Evolutionary conservation across 2,329 filamentous ascomycete genomes (phyloP).

Genomic region (Exserohilum turcica): DNA sequence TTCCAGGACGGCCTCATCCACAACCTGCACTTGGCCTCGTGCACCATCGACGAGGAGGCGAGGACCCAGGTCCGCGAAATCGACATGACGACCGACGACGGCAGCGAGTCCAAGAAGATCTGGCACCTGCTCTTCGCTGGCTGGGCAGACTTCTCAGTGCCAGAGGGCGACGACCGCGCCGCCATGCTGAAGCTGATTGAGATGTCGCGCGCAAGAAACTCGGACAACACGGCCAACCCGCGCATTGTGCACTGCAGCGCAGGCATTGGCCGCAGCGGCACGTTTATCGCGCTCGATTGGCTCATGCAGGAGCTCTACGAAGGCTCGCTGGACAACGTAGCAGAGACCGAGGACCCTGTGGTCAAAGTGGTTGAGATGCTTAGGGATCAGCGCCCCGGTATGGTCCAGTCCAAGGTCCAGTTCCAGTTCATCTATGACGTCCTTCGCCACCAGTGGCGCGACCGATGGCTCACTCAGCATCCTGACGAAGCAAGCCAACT

Average conservation of each 20-base stretch:
- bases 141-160: slow-evolving; percentile 91
- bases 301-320: slow-evolving; percentile 80
- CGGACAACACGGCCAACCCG: slow-evolving; percentile 61
- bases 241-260: slow-evolving; percentile 77
- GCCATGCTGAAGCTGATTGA: slow-evolving; percentile 73
- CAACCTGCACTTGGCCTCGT: slow-evolving; percentile 65
- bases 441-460: slow-evolving; percentile 73
- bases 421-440: slow-evolving; percentile 89
- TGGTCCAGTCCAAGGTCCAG: slow-evolving; percentile 91
- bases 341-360: slow-evolving; percentile 68
- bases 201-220: slow-evolving; percentile 66
- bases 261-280: slow-evolving; percentile 90
- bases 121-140: slow-evolving; percentile 85
- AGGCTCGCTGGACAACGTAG: slow-evolving; percentile 64
- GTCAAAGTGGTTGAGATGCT: slow-evolving; percentile 79
- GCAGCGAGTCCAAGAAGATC: slow-evolving; percentile 65
- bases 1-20: slow-evolving; percentile 71
- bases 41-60: slow-evolving; percentile 60
- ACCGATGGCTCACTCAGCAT: slow-evolving; percentile 49
- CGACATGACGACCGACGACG: slow-evolving; percentile 53
- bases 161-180: slow-evolving; percentile 68
- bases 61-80: slow-evolving; percentile 77
- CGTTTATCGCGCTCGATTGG: slow-evolving; percentile 95
- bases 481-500: slow-evolving; percentile 36
- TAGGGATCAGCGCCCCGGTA: slow-evolving; percentile 85